Evolutionary conservation across 2,329 filamentous ascomycete species (phyloP).

Genomic region (Aureobasidium sp.): DNA sequence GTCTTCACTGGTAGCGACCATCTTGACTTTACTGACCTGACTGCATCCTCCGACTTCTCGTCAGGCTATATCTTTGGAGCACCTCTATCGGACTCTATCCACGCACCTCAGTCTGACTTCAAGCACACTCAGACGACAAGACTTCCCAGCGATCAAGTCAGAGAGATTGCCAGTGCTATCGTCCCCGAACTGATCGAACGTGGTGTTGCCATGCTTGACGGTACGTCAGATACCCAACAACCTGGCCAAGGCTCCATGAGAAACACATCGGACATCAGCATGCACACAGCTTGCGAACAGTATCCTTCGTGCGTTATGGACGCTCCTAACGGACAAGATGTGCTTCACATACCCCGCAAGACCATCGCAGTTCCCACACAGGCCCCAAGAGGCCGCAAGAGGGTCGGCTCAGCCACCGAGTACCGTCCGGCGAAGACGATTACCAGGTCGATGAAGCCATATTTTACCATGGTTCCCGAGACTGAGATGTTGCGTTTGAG

Average conservation of each 20-base stretch:
- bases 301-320: slow-evolving; percentile 26
- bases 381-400: background rate
- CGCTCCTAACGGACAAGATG: slow-evolving; percentile 15
- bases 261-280: slow-evolving; percentile 26
- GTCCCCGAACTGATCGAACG: background rate
- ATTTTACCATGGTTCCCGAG: background rate
- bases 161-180: slow-evolving; percentile 21
- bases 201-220: background rate
- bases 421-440: background rate
- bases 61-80: slow-evolving; percentile 2
- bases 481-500: background rate
- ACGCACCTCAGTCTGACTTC: background rate
- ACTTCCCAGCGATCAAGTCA: slow-evolving; percentile 25
- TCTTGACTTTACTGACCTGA: slow-evolving; percentile 17
- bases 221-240: background rate
- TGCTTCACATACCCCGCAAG: slow-evolving; percentile 7
- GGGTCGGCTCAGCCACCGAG: background rate
- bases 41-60: slow-evolving; percentile 15
- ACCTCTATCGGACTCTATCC: background rate
- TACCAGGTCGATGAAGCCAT: background rate
- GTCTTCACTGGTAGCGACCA: background rate
- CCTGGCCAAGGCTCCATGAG: background rate
- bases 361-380: background rate
- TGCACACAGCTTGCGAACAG: slow-evolving; percentile 25
- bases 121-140: background rate